Conservation (phyloP, 805 yeast species). For the Yarrowia osloensis region DNA sequence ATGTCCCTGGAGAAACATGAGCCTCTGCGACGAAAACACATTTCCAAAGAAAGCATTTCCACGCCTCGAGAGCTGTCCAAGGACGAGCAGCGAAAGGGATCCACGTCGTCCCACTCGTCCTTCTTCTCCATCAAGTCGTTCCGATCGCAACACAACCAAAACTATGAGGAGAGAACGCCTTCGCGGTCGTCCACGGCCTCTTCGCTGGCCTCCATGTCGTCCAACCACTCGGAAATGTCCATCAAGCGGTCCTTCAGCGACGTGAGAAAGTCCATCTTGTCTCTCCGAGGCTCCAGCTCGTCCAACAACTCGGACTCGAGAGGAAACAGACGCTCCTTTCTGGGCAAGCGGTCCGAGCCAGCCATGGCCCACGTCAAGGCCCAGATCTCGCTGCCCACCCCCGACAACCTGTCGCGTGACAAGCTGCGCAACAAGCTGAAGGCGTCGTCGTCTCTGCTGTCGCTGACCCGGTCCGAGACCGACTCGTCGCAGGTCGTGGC, state of each 20-base stretch:
- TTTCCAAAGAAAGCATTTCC: constrained; percentile 26
- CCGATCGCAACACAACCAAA: constrained; percentile 14
- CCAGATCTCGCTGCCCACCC: constrained; percentile 60
- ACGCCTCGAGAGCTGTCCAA: constrained; percentile 1
- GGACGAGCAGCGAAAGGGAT: constrained; percentile 20
- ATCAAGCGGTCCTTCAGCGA: constrained; percentile 32
- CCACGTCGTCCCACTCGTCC: constrained; percentile 19
- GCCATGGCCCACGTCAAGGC: constrained; percentile 41
- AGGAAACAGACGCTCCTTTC: constrained; percentile 21
- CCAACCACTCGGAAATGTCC: constrained; percentile 31
- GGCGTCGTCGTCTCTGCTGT: constrained; percentile 52
- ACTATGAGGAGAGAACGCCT: constrained; percentile 26
- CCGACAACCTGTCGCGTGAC: constrained; percentile 56
- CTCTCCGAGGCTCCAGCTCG: constrained; percentile 15
- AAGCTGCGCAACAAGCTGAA: constrained; percentile 56
- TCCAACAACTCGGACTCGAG: constrained; percentile 17
- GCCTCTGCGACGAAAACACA: constrained; percentile 9
- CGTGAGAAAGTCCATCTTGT: constrained; percentile 30
- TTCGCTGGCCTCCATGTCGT: constrained; percentile 9
- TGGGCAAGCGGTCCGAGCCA: constrained; percentile 17
- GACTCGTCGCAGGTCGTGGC: constrained; percentile 38
- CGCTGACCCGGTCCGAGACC: constrained; percentile 40
- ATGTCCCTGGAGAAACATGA: constrained; percentile 28
- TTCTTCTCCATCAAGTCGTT: constrained; percentile 26
- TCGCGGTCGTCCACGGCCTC: constrained; percentile 30